A percentile compares a stretch with the other conserved stretches of the same genome.
Conservation (phyloP, 1,139 yeast species). For the Taphrina pruni region DNA sequence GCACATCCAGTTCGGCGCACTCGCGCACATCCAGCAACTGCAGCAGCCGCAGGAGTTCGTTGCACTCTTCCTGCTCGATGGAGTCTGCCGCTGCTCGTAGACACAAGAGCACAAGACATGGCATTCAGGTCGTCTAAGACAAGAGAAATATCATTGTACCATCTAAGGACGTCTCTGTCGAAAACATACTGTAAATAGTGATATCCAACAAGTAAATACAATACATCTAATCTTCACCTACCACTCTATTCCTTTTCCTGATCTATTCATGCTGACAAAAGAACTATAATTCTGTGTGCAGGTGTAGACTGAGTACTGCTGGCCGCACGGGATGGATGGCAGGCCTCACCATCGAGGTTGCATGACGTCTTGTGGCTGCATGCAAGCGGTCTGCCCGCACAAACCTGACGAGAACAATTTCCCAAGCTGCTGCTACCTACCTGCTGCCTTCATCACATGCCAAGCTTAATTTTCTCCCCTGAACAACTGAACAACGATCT, state of each 20-base stretch:
- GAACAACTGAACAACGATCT: background rate
- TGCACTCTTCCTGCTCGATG: background rate
- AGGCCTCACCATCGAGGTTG: background rate
- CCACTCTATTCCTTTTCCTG: too few relatives aligned
- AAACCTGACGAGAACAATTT: background rate
- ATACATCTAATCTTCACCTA: background rate
- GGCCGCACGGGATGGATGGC: too few relatives aligned
- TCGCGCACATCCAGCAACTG: background rate
- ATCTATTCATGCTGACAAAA: too few relatives aligned
- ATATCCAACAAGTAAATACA: background rate
- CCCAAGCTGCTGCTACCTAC: background rate
- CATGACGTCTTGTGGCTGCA: constrained; percentile 5
- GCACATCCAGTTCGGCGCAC: background rate
- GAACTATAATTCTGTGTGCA: too few relatives aligned
- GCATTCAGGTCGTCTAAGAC: background rate
- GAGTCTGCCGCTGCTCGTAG: background rate
- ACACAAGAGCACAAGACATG: background rate
- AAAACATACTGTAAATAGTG: too few relatives aligned
- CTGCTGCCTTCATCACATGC: background rate
- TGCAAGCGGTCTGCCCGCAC: constrained; percentile 1
- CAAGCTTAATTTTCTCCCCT: background rate
- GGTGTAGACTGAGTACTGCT: too few relatives aligned
- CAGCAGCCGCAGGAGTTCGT: constrained; percentile 11
- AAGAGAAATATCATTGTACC: too few relatives aligned
- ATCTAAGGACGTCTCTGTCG: too few relatives aligned